phyloP scores from a whole-genome alignment of 148 eudicot species.

The Rhododendron williamsianum region DNA sequence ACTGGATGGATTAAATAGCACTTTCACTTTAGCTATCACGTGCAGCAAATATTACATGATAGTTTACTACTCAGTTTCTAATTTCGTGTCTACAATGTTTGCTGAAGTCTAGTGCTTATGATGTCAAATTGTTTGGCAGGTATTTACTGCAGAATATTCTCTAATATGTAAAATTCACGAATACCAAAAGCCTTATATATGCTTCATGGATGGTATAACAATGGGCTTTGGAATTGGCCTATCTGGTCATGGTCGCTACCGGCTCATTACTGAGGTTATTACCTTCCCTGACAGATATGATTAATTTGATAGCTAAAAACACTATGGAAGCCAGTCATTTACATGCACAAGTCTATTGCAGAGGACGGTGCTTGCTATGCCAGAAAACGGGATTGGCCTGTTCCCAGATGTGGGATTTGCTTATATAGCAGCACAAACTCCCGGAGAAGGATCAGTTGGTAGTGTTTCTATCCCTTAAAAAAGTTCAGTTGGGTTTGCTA shows the following conservation, averaged over 20 bases:
- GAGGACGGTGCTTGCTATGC: constrained; percentile 97
- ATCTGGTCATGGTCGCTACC: constrained; percentile 92
- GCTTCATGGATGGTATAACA: constrained; percentile 95
- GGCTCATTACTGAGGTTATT: constrained; percentile 85
- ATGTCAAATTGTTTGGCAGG: constrained; percentile 38
- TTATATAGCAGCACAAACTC: constrained; percentile 82
- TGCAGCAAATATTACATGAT: constrained; percentile 11
- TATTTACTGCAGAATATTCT: constrained; percentile 86
- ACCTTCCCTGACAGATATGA: background rate
- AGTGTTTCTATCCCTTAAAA: constrained; percentile 19
- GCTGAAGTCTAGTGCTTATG: constrained; percentile 9
- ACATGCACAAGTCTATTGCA: constrained; percentile 24
- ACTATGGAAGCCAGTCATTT: background rate
- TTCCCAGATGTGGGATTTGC: constrained; percentile 99
- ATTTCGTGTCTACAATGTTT: background rate
- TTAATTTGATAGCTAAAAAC: background rate
- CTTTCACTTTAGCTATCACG: background rate
- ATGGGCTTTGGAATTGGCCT: constrained; percentile 99
- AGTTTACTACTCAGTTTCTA: background rate
- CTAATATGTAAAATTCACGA: constrained; percentile 80
- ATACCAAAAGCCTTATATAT: constrained; percentile 82
- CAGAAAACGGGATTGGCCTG: constrained; percentile 93
- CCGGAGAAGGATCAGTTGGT: constrained; percentile 96
- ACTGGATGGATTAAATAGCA: background rate
- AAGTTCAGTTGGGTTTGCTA: background rate